phyloP scores from a whole-genome alignment of 495 filamentous ascomycete genomes.

The Chlorociboria aeruginascens region DNA sequence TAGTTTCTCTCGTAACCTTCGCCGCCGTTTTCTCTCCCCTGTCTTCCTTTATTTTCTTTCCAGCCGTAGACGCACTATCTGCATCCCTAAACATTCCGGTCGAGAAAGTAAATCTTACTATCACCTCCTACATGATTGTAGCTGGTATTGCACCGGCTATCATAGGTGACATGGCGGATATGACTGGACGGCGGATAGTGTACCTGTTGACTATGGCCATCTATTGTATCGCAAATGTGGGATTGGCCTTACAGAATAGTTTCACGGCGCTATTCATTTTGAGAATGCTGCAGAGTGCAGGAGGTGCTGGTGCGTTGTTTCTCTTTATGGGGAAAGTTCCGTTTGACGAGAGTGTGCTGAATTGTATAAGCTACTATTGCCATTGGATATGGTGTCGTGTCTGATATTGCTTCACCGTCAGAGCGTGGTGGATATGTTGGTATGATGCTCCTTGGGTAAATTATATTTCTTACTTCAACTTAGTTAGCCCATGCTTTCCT shows the following conservation, averaged over 20 bases:
- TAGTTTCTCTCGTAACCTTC: background rate
- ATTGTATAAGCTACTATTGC: conserved; percentile 22
- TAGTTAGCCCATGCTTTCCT: too few species aligned
- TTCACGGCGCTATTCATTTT: conserved; percentile 39
- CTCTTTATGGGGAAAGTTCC: too few species aligned
- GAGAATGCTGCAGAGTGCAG: conserved; percentile 39
- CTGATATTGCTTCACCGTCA: conserved; percentile 34
- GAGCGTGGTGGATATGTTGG: conserved; percentile 35
- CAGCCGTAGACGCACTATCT: background rate
- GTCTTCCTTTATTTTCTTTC: background rate
- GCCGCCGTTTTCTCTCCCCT: background rate
- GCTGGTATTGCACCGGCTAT: conserved; percentile 48
- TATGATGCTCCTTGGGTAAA: background rate
- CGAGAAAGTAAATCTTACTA: conserved; percentile 47
- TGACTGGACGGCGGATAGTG: conserved; percentile 37
- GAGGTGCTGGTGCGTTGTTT: conserved; percentile 25
- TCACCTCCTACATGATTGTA: conserved; percentile 43
- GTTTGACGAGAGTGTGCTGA: too few species aligned
- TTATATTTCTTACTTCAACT: too few species aligned
- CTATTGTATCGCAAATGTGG: conserved; percentile 41
- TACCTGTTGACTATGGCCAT: conserved; percentile 38
- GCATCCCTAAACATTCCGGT: conserved; percentile 39
- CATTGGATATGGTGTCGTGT: conserved; percentile 36
- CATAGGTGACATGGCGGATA: conserved; percentile 43
- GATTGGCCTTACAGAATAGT: conserved; percentile 34